Base-by-base conservation (phyloP, 352 stramenopile species). In the Globisporangium emineosum region DNA sequence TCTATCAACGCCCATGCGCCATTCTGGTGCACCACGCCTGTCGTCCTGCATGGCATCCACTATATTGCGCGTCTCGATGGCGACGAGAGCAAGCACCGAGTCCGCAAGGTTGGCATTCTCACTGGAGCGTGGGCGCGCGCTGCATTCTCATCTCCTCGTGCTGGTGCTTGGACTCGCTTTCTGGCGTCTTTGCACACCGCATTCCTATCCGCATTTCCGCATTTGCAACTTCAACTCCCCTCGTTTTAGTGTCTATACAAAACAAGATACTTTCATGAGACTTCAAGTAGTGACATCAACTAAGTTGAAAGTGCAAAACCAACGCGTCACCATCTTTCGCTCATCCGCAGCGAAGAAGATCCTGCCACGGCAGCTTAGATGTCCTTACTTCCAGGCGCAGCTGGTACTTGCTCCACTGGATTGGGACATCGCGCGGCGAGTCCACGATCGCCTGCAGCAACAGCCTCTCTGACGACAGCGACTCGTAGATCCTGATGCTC, bases 261-360 rank as follows among this genome's bases (percentile, higher is more conserved):
- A 27, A 54, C 23, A 8, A 1, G n/a, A 54, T 12, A 54, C 33
- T 8, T 6, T 30, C 3, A 19, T 33, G 49, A 35, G 5, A 35
- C 33, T 30, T 27, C n/a, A 15, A 33, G 15, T 54, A 33, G 23
- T 54, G 49, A 54, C 23, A 33, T 30, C 19, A 13, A 30, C 25
- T n/a, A 51, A 5, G 9, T 37, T 37, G 32, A 37, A 37, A 37
- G 9, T 37, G 32, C 9, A 37, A 37, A n/a, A n/a, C n/a, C n/a
- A n/a, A n/a, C n/a, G n/a, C n/a, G n/a, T n/a, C n/a, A n/a, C n/a
- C n/a, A n/a, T n/a, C n/a, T n/a, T n/a, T 52, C 23, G 1, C 21
- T 59, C 53, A 60, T 49, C 54, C 35, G 32, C 35, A 60, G 23
- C 51, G 23, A 17, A 60, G 54, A 43, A 60, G 27, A 13, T 60